phyloP scores from a whole-genome alignment of 83 land plant genomes.

The Picea abies region DNA sequence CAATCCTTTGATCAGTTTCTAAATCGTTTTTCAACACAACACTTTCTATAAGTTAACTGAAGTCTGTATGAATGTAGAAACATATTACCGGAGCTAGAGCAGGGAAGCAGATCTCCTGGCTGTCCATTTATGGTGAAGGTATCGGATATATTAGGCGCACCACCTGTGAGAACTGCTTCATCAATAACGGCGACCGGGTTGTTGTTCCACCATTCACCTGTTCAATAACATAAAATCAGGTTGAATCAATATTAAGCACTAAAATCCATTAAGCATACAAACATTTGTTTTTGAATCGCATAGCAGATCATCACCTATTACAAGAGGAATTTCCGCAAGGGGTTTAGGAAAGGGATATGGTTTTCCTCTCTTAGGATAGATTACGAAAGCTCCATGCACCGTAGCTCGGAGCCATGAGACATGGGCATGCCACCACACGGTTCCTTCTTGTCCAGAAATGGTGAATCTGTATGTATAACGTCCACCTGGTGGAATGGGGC shows the following conservation, averaged over 20 bases:
- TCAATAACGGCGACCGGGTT: background rate
- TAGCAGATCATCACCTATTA: conserved; percentile 4
- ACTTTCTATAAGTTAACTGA: background rate
- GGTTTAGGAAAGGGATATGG: conserved; percentile 17
- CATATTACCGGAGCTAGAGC: background rate
- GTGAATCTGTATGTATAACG: conserved; percentile 13
- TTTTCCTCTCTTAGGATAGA: conserved; percentile 5
- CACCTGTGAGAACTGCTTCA: conserved; percentile 1
- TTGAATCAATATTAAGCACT: no score
- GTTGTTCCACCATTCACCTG: conserved; percentile 29
- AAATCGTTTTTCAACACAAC: background rate
- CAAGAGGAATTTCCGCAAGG: background rate
- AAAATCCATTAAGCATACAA: no score
- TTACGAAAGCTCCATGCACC: conserved; percentile 21
- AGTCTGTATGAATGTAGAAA: background rate
- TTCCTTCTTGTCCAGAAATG: conserved; percentile 18
- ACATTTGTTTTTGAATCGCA: background rate
- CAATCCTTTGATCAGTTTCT: background rate
- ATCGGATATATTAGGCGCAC: conserved; percentile 11
- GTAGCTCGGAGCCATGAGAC: conserved; percentile 20
- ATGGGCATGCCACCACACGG: conserved; percentile 24
- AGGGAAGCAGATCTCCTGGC: conserved; percentile 15
- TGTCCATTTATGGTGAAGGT: conserved; percentile 24
- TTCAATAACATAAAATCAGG: background rate
- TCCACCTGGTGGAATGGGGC: conserved; percentile 23